Base-by-base conservation (phyloP, 352 stramenopile species). In the Nothophytophthora sp. region DNA sequence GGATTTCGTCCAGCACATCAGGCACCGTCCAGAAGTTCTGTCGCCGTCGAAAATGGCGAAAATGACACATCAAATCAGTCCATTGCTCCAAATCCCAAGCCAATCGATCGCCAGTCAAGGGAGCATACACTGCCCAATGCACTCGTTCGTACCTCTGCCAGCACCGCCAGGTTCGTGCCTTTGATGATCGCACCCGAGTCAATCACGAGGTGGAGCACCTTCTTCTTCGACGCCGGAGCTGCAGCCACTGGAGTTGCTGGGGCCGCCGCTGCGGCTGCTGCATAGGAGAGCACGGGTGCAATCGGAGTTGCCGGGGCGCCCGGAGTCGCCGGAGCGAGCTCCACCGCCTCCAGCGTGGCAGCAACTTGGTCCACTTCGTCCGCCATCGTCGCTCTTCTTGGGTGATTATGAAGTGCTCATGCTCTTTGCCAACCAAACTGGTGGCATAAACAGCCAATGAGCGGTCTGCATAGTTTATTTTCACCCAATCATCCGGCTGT, bases 111-210 rank as follows among this genome's bases (percentile, higher is more conserved):
- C 5, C 5, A 11, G 15, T 13, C 20, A 55, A 28, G 8, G 18
- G 10, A 46, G 19, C 18, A 24, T 20, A 9, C n/a, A n/a, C n/a
- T n/a, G n/a, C n/a, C n/a, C n/a, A n/a, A n/a, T n/a, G n/a, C n/a
- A n/a, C n/a, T n/a, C n/a, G 6, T 27, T 48, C 50, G 27, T 72
- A 87, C 76, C 67, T 96, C 81, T 10, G 86, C 83, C 18, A 96
- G 62, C 23, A 76, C 58, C 15, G 61, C 72, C 32, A 96, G 46
- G 54, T 92, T 86, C 0, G 84, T 90, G 64, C 81, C 73, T 54
- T 94, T 96, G 69, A 96, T 96, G 55, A 96, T 90, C 20, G 81
- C 86, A 39, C 86, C 86, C 4, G 86, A 93, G 67, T 96, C 86
- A 34, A 96, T 71, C 20, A 96, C 79, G 13, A 96, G 55, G 51